These are phyloP conservation scores for Sparassis latifolia DNA, from an alignment of 1,284 basidiomycete genomes.

Conservation along the genomic window DNA sequence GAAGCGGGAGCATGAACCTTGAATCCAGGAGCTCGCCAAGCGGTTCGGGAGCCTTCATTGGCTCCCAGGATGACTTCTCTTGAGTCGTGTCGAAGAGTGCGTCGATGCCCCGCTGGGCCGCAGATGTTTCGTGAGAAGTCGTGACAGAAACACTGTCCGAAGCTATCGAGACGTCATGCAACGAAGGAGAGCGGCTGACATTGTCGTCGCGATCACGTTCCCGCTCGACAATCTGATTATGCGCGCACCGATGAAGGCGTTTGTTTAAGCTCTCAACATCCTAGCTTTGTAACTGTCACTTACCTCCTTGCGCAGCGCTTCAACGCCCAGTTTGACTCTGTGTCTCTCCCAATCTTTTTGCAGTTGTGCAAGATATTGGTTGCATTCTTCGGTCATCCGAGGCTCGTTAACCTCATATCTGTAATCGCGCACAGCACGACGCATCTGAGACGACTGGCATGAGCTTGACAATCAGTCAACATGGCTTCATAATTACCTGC, in stretches of 20 bases:
- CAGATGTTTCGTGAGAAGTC: slow-evolving; percentile 24
- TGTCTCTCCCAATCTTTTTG: slow-evolving; percentile 96
- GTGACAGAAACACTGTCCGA: slow-evolving; percentile 22
- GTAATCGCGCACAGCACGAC: slow-evolving; percentile 89
- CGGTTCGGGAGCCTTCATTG: slow-evolving; percentile 69
- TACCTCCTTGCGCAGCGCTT: slow-evolving; percentile 75
- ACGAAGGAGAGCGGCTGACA: slow-evolving; percentile 37
- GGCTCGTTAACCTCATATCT: slow-evolving; percentile 92
- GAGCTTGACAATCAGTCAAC: background rate
- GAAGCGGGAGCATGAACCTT: slow-evolving; percentile 86
- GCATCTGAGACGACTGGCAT: slow-evolving; percentile 51
- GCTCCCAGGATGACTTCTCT: slow-evolving; percentile 68
- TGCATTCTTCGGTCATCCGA: slow-evolving; percentile 90
- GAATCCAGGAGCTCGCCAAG: slow-evolving; percentile 87
- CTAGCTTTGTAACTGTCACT: slow-evolving; percentile 2
- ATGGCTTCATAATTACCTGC: slow-evolving; percentile 45
- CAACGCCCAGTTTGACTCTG: slow-evolving; percentile 75
- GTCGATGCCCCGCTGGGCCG: slow-evolving; percentile 61
- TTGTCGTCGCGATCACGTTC: slow-evolving; percentile 53
- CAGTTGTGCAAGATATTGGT: slow-evolving; percentile 88
- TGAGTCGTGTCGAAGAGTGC: slow-evolving; percentile 66
- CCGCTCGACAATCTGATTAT: slow-evolving; percentile 53
- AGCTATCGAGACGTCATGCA: slow-evolving; percentile 34
- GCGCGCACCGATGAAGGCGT: slow-evolving; percentile 2
- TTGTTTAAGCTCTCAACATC: background rate